Conservation (phyloP, 768 basidiomycete species). For the Leccinum subtestaceum region DNA sequence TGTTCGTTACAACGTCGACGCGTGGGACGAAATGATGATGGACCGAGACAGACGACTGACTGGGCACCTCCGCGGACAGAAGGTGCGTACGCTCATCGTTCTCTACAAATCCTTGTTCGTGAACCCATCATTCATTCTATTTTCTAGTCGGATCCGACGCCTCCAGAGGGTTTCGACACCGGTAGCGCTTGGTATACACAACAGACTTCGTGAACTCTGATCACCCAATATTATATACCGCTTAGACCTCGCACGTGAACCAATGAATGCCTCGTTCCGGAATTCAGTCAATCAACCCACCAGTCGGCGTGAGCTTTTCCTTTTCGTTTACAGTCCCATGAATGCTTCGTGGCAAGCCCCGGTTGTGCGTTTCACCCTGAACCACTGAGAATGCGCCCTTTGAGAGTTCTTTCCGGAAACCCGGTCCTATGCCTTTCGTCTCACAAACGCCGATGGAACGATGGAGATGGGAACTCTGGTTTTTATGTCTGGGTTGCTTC, state of each 20-base stretch:
- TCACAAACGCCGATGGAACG: neutral
- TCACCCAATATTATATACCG: constrained; percentile 18
- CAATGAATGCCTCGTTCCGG: neutral
- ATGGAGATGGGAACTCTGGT: neutral
- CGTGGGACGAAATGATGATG: constrained; percentile 98
- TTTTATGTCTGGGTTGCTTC: neutral
- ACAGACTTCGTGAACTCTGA: constrained; percentile 36
- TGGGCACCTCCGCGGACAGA: constrained; percentile 82
- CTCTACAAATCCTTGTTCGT: neutral
- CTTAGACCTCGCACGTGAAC: constrained; percentile 7
- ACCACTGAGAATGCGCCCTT: neutral
- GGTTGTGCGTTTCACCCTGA: neutral
- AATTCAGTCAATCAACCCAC: neutral
- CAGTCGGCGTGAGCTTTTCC: neutral
- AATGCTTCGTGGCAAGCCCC: neutral
- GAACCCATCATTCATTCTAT: neutral
- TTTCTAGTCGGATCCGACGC: constrained; percentile 58
- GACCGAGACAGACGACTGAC: constrained; percentile 84
- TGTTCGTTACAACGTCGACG: constrained; percentile 79
- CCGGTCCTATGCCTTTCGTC: neutral
- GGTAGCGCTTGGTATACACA: constrained; percentile 75
- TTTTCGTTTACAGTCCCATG: constrained; percentile 2
- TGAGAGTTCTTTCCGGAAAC: neutral
- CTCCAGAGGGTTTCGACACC: constrained; percentile 69
- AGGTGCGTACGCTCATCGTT: constrained; percentile 49